Evolutionary conservation across 352 stramenopile genomes (phyloP), one percentile per base, ranked within the genome.

Genomic region (Pythium insidiosum): DNA sequence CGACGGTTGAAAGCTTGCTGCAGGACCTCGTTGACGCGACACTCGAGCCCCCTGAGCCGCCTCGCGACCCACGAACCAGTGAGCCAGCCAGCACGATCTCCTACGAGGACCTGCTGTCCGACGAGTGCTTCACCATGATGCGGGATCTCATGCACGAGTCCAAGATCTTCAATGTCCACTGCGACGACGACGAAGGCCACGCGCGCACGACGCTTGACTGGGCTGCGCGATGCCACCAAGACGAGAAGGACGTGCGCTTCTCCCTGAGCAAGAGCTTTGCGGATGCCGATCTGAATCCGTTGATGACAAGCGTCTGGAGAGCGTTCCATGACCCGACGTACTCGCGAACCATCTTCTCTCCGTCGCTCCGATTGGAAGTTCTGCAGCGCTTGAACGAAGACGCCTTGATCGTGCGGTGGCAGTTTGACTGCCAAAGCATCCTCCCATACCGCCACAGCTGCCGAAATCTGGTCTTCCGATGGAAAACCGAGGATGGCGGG

Each of bases 41-140:
- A 3, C 51, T 39, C 26, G 22, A 38, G 16, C 39, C 41, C 19
- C 53, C 53, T 7, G 31, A 9, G 15, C 18, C 30, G 1, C 40
- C 53, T 0, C 11, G 24, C 22, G 3, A 10, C 10, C 16, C 13
- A 33, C 18, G 43, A 9, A 11, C 19, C 37, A 6, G 26, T 43
- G 6, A 18, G 24, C 3, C 47, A 45, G 11, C n/a, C n/a, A n/a
- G n/a, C n/a, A 24, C 37, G 11, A 46, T 64, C n/a, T 30, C 40
- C 7, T 58, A 59, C 33, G 45, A 30, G 2, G 42, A 53, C 15
- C 18, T 64, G 15, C 45, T 59, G 16, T 58, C 56, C 16, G 28
- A 43, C 30, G 49, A 64, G 25, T 64, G 50, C 29, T 59, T 53
- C 45, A 41, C 48, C 20, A 13, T 64, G n/a, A 64, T 64, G 56